Evolutionary conservation across 2,329 filamentous ascomycete species (phyloP).

Genomic region (Dendrostoma leiphaemia): DNA sequence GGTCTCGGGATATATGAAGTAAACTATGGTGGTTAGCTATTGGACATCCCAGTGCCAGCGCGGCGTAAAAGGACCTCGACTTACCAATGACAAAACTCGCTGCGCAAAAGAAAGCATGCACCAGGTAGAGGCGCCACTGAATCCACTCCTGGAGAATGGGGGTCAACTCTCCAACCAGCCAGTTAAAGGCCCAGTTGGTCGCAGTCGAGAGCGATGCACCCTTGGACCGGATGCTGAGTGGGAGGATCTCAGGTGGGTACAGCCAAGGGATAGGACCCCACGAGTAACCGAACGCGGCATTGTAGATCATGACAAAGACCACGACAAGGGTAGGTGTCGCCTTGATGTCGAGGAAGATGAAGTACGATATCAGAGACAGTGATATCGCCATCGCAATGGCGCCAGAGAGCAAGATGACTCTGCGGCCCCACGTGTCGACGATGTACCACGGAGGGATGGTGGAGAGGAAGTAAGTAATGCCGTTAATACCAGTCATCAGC

Average conservation of each 20-base stretch:
- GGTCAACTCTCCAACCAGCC: slow-evolving; percentile 93
- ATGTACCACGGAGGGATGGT: slow-evolving; percentile 97
- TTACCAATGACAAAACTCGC: slow-evolving; percentile 93
- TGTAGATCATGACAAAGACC: slow-evolving; percentile 96
- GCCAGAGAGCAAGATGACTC: slow-evolving; percentile 84
- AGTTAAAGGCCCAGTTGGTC: slow-evolving; percentile 98
- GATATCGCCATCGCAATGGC: slow-evolving; percentile 87
- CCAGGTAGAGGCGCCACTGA: slow-evolving; percentile 87
- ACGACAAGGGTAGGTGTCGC: slow-evolving; percentile 84
- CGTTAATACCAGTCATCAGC: slow-evolving; percentile 96
- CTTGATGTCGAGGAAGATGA: slow-evolving; percentile 81
- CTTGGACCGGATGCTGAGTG: slow-evolving; percentile 94
- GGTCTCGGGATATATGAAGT: slow-evolving; percentile 96
- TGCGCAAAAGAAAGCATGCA: slow-evolving; percentile 96
- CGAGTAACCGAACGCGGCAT: slow-evolving; percentile 89
- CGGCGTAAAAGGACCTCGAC: slow-evolving; percentile 33
- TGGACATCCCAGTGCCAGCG: neutral
- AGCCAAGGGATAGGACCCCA: slow-evolving; percentile 99
- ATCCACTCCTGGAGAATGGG: slow-evolving; percentile 90
- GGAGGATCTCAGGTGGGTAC: slow-evolving; percentile 97
- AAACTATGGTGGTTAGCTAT: slow-evolving; percentile 58
- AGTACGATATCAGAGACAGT: slow-evolving; percentile 88
- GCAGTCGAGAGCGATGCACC: slow-evolving; percentile 95
- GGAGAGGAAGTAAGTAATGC: slow-evolving; percentile 81
- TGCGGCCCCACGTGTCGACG: slow-evolving; percentile 87